Percentiles rank a stretch among this genome's conserved stretches.
Evolutionary conservation across 441 rosid species (phyloP).

Genomic region (Corymbia calophylla): DNA sequence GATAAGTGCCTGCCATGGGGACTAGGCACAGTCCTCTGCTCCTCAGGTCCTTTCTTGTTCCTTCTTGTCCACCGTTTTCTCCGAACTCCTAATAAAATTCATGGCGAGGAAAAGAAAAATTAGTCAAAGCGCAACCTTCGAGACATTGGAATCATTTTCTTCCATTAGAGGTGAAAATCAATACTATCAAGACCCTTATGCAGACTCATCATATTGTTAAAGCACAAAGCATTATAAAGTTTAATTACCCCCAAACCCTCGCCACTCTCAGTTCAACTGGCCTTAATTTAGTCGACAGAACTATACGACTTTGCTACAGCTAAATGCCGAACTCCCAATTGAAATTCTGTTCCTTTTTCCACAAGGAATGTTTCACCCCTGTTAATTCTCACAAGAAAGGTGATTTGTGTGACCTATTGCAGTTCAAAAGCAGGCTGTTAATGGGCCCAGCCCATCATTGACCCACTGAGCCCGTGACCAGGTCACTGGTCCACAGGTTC

Average conservation of each 20-base stretch:
- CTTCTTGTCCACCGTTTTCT: constrained; percentile 24
- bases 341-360: background rate
- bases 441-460: background rate
- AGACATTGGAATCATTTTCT: background rate
- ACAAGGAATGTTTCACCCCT: background rate
- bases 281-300: background rate
- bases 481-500: background rate
- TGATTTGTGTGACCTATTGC: background rate
- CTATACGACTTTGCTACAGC: background rate
- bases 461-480: background rate
- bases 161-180: background rate
- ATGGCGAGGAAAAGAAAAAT: background rate
- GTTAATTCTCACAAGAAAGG: background rate
- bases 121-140: background rate
- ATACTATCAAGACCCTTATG: background rate
- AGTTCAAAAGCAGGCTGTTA: background rate
- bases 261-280: background rate
- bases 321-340: background rate
- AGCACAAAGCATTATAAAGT: background rate
- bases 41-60: constrained; percentile 32
- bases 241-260: background rate
- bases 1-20: constrained; percentile 52
- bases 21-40: constrained; percentile 81
- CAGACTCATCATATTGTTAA: background rate
- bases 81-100: constrained; percentile 17